Conservation (phyloP, 2,329 filamentous ascomycete species). For the Ascomycota sp. region DNA sequence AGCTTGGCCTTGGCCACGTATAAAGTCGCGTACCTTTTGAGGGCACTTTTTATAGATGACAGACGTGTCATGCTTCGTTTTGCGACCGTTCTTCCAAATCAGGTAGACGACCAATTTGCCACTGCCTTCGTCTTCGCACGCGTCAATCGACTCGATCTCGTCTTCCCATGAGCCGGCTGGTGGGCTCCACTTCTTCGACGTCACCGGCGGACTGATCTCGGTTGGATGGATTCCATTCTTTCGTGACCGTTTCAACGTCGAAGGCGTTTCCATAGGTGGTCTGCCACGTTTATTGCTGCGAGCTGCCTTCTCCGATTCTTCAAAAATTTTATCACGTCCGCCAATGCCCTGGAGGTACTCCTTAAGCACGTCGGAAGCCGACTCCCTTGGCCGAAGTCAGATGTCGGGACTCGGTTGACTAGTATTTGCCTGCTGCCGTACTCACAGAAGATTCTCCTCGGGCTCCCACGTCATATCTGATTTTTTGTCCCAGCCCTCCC, state of each 20-base stretch:
- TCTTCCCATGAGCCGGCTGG: constrained; percentile 63
- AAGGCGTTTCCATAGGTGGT: constrained; percentile 17
- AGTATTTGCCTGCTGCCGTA: background rate
- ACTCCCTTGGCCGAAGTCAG: constrained; percentile 21
- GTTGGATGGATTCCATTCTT: constrained; percentile 28
- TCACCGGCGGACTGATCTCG: constrained; percentile 25
- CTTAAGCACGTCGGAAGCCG: constrained; percentile 37
- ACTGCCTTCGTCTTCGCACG: constrained; percentile 43
- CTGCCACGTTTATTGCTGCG: constrained; percentile 39
- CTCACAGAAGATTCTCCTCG: constrained; percentile 35
- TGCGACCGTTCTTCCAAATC: constrained; percentile 52
- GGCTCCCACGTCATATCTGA: constrained; percentile 62
- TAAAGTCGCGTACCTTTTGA: constrained; percentile 43
- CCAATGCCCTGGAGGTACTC: constrained; percentile 45
- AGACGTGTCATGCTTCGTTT: constrained; percentile 50
- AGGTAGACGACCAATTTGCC: constrained; percentile 46
- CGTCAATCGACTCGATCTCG: constrained; percentile 48
- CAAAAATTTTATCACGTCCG: constrained; percentile 35
- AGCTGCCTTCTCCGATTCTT: constrained; percentile 26
- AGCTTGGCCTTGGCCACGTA: background rate
- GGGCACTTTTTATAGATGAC: constrained; percentile 58
- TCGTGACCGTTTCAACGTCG: constrained; percentile 22
- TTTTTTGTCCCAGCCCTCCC: constrained; percentile 56
- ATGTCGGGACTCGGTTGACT: no score
- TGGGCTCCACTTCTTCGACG: constrained; percentile 35